Conservation (phyloP, 2,329 filamentous ascomycete genomes). For the Sporothrix curviconia region DNA sequence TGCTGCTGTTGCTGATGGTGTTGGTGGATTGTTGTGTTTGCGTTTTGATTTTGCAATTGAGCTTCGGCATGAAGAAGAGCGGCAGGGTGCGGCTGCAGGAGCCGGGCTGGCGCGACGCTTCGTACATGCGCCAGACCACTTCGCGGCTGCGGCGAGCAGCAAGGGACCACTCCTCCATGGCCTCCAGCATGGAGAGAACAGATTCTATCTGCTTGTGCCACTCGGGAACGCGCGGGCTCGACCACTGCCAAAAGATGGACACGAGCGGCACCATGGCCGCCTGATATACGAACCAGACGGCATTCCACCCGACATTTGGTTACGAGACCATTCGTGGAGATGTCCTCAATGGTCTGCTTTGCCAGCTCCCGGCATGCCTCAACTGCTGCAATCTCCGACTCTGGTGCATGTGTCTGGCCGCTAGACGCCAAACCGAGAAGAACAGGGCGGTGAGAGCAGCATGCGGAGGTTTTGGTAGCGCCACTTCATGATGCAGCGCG, state of each 20-base stretch:
- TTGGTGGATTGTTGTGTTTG: background rate
- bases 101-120: conserved; percentile 41
- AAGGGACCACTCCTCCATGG: conserved; percentile 59
- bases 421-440: conserved; percentile 59
- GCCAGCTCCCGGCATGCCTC: conserved; percentile 64
- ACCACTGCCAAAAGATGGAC: conserved; percentile 63
- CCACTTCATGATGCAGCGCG: conserved; percentile 74
- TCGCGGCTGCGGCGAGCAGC: conserved; percentile 57
- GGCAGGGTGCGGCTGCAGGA: conserved; percentile 21
- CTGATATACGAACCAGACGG: conserved; percentile 76
- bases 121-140: conserved; percentile 58
- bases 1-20: conserved; percentile 16
- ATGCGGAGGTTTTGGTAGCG: conserved; percentile 72
- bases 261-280: conserved; percentile 73
- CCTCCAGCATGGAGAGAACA: conserved; percentile 54
- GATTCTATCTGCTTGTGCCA: conserved; percentile 54
- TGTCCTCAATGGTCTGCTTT: conserved; percentile 64
- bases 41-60: conserved; percentile 18
- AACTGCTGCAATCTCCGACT: conserved; percentile 62
- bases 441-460: conserved; percentile 65
- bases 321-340: conserved; percentile 63
- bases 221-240: conserved; percentile 40
- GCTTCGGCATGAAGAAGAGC: background rate
- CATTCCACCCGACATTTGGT: conserved; percentile 78
- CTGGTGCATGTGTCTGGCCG: conserved; percentile 42